Evolutionary conservation across 75 land plant genomes (phyloP).

Genomic region (Pinus taeda): DNA sequence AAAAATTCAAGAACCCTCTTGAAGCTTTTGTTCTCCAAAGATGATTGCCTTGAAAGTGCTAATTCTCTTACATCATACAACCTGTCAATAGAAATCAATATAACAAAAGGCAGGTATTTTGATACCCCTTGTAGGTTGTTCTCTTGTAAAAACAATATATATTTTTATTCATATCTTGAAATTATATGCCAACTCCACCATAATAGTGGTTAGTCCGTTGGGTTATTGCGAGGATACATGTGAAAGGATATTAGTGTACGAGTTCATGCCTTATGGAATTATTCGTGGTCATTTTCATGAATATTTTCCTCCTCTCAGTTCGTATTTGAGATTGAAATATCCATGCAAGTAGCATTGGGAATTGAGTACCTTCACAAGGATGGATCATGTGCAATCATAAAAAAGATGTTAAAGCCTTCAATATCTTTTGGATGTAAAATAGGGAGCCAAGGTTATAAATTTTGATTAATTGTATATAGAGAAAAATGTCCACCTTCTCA

Average conservation of each 20-base stretch:
- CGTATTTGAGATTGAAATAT: slow-evolving; percentile 41
- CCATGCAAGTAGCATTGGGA: slow-evolving; percentile 52
- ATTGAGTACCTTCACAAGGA: slow-evolving; percentile 61
- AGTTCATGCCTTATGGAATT: slow-evolving; percentile 60
- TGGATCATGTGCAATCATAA: slow-evolving; percentile 45
- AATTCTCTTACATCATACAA: too few relatives aligned
- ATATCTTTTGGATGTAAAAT: slow-evolving; percentile 65
- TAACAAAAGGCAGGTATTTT: too few relatives aligned
- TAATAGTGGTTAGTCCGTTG: slow-evolving; percentile 58
- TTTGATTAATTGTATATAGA: slow-evolving; percentile 30
- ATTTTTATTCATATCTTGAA: slow-evolving; percentile 70
- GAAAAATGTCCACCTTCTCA: slow-evolving; percentile 27
- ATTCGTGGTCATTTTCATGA: slow-evolving; percentile 65
- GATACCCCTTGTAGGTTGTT: too few relatives aligned
- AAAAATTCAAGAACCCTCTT: too few relatives aligned
- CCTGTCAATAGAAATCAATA: too few relatives aligned
- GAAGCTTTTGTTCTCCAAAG: too few relatives aligned
- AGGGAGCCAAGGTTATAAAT: slow-evolving; percentile 54
- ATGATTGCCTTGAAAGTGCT: too few relatives aligned
- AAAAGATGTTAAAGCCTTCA: slow-evolving; percentile 56
- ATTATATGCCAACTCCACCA: slow-evolving; percentile 56
- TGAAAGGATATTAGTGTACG: slow-evolving; percentile 58
- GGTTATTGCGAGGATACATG: slow-evolving; percentile 60
- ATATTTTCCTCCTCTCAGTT: slow-evolving; percentile 38
- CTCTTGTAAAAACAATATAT: slow-evolving; percentile 30